phyloP scores from a whole-genome alignment of 2,329 filamentous ascomycete genomes.

The Diplodia sapinea region DNA sequence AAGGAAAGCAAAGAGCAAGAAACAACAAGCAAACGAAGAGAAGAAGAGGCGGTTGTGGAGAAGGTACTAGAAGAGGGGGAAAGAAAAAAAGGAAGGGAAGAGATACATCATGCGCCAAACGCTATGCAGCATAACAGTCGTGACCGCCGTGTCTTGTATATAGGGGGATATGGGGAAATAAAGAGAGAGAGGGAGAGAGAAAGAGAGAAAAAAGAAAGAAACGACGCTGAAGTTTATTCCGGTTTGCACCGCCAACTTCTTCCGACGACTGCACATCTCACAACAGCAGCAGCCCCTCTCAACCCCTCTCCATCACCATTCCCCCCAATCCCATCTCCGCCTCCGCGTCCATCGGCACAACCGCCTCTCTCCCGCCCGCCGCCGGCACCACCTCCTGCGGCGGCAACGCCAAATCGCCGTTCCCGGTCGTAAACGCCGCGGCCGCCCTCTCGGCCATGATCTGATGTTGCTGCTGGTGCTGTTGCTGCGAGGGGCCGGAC shows the following conservation, averaged over 20 bases:
- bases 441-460: not conserved
- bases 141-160: slow-evolving; percentile 3
- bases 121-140: slow-evolving; percentile 28
- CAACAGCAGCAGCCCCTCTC: not conserved
- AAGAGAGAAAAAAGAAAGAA: not conserved
- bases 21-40: not conserved
- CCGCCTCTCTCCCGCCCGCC: not conserved
- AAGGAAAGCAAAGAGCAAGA: not conserved
- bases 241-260: not conserved
- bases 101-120: slow-evolving; percentile 15
- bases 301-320: slow-evolving; percentile 14
- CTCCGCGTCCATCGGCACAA: not conserved
- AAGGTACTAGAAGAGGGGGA: not conserved
- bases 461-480: not conserved
- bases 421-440: not conserved
- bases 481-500: not conserved
- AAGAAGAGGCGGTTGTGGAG: not conserved
- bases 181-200: not conserved
- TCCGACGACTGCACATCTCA: not conserved
- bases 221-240: not conserved
- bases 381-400: not conserved
- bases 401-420: not conserved
- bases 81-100: not conserved
- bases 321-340: slow-evolving; percentile 13
- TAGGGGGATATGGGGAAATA: not conserved